Base-by-base conservation (phyloP, 192 early-diverging fungal genomes). In the Coemansia sp. region DNA sequence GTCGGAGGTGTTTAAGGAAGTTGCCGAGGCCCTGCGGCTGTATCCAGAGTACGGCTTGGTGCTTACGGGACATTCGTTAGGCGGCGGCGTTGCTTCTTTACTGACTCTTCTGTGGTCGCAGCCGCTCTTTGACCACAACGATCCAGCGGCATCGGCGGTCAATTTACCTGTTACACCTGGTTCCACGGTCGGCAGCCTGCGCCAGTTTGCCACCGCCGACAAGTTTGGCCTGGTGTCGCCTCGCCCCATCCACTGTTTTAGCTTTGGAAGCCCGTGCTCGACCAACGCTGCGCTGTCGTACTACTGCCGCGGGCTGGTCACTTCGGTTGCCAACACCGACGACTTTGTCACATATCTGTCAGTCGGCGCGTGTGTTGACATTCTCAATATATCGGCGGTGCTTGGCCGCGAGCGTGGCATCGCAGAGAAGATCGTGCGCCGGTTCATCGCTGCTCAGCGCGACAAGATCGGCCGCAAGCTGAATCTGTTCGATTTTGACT, bases 11-110 rank as follows among this genome's bases (percentile, higher is more conserved):
- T 90, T 86, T 70, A 85, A 87, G 48, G 85, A 87, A n/a, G 87
- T 96, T 28, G 73, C 77, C 10, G 80, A 88, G 25, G 91, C 90
- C 2, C 74, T 97, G 38, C 76, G 87, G 12, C 61, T 84, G 22
- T 87, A 91, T 61, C 90, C 90, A 7, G 87, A 88, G 45, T 97
- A 97, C 67, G 87, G 88, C 2, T 71, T 97, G 52, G 86, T 95
- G 3, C 66, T 97, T 12, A 93, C 91, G 10, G 95, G 95, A 11
- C 95, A 97, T 74, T 92, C 90, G 12, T 70, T 97, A 20, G 95
- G 95, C 49, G 94, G 89, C 30, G 94, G 94, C 2, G 90, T 97
- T 4, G 94, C 93, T 0, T 83, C 90, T 0, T 67, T 94, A 18
- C 72, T 97, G 5, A 83, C 89, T 5, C 79, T 95, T 10, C 64